phyloP scores from a whole-genome alignment of 495 filamentous ascomycete genomes.

The Copromyces sp. region DNA sequence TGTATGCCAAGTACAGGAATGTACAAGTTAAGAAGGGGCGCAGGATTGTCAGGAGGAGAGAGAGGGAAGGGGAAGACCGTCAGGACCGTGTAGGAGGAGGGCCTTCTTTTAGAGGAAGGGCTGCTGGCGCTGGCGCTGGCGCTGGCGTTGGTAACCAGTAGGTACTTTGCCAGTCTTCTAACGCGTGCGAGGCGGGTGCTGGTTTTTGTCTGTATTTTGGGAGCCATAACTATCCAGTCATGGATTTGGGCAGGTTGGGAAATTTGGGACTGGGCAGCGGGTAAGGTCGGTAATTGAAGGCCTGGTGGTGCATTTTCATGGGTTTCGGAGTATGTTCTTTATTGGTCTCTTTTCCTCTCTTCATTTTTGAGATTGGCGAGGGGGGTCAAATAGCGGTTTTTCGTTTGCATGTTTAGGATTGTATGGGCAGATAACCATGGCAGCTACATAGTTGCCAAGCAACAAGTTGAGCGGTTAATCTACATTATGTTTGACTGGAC shows the following conservation, averaged over 20 bases:
- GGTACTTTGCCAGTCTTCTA: not conserved
- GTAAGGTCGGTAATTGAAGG: not conserved
- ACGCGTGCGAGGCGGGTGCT: not conserved
- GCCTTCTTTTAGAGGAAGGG: not conserved
- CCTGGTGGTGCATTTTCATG: not conserved
- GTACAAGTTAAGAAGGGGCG: conserved; percentile 58
- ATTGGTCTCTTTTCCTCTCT: not conserved
- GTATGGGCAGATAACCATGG: not conserved
- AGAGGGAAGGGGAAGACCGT: not conserved
- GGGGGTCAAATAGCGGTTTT: not conserved
- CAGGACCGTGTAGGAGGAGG: not conserved
- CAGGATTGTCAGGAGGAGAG: conserved; percentile 38
- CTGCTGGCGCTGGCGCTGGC: not conserved
- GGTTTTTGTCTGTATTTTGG: not conserved
- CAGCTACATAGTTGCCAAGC: not conserved
- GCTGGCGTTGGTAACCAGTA: not conserved
- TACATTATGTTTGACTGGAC: not conserved
- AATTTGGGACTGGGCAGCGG: not conserved
- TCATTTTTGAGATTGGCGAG: not conserved
- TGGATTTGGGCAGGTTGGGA: not conserved
- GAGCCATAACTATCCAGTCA: not conserved
- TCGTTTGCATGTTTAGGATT: not conserved
- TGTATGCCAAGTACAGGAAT: conserved; percentile 65
- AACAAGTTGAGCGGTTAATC: not conserved
- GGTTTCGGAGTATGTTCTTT: not conserved